Conservation (phyloP, 1,284 basidiomycete genomes). For the Jaminaea rosea region DNA sequence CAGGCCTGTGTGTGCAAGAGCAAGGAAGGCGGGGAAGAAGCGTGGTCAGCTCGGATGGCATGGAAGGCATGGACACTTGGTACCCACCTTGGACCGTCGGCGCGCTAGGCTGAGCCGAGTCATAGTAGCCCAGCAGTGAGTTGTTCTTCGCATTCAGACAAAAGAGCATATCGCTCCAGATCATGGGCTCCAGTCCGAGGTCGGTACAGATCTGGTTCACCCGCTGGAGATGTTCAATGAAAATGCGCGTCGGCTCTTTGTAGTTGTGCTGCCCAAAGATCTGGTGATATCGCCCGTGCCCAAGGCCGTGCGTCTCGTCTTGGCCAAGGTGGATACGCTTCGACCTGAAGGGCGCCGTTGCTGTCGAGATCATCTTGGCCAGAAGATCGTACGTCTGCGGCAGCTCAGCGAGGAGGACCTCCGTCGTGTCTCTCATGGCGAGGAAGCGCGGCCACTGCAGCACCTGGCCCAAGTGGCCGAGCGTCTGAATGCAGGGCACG, state of each 20-base stretch:
- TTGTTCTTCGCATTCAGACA: conserved; percentile 47
- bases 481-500: conserved; percentile 46
- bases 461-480: conserved; percentile 49
- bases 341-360: conserved; percentile 40
- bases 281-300: conserved; percentile 45
- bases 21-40: too few species aligned
- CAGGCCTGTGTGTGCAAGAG: too few species aligned
- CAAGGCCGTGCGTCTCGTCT: conserved; percentile 46
- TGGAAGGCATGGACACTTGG: too few species aligned
- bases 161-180: conserved; percentile 48
- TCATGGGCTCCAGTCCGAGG: conserved; percentile 43
- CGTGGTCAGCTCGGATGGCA: too few species aligned
- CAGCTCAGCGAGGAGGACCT: conserved; percentile 44
- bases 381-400: neutral
- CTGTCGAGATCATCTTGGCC: conserved; percentile 8
- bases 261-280: conserved; percentile 38
- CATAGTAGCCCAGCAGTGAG: conserved; percentile 46
- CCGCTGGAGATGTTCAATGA: conserved; percentile 31
- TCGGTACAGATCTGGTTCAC: conserved; percentile 43
- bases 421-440: conserved; percentile 45
- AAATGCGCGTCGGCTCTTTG: conserved; percentile 41
- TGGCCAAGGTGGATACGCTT: conserved; percentile 37
- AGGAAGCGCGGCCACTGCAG: conserved; percentile 48
- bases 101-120: conserved; percentile 10
- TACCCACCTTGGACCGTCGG: conserved; percentile 5